Conservation (phyloP, 257 asterid genomes). For the Anisodus acutangulus region DNA sequence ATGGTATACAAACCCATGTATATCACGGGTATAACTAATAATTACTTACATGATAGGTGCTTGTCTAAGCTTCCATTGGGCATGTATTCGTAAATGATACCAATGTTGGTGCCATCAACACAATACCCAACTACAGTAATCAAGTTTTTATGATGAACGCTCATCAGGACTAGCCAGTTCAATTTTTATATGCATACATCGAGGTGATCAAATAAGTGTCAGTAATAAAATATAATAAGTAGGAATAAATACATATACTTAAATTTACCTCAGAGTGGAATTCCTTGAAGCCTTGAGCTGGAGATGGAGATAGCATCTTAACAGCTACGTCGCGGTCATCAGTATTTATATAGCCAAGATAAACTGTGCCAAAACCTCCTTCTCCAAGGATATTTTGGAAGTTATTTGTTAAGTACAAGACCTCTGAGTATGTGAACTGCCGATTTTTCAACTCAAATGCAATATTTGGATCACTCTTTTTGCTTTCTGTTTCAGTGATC, state of each 20-base stretch:
- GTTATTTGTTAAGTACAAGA: slow-evolving; percentile 31
- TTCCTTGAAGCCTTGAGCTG: slow-evolving; percentile 35
- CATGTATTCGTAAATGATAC: slow-evolving; percentile 35
- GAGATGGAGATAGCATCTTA: slow-evolving; percentile 34
- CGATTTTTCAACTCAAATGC: slow-evolving; percentile 28
- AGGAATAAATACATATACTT: not conserved
- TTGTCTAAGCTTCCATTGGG: slow-evolving; percentile 28
- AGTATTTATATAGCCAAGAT: slow-evolving; percentile 27
- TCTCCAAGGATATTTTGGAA: slow-evolving; percentile 32
- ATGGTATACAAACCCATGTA: too few relatives aligned
- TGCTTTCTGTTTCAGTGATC: not conserved
- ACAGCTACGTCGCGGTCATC: slow-evolving; percentile 31
- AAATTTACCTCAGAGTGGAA: slow-evolving; percentile 29
- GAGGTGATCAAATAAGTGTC: not conserved
- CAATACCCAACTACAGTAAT: slow-evolving; percentile 36
- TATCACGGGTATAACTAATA: not conserved
- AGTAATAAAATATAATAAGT: not conserved
- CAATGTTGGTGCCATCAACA: slow-evolving; percentile 29
- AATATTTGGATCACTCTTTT: not conserved
- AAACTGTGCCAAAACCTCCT: slow-evolving; percentile 39
- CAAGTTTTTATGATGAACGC: slow-evolving; percentile 32
- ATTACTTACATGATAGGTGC: slow-evolving; percentile 33
- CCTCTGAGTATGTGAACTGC: slow-evolving; percentile 33
- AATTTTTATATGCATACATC: not conserved
- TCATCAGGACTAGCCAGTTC: slow-evolving; percentile 29